Evolutionary conservation across 1,284 basidiomycete species (phyloP), one percentile per base, ranked within the genome.

Genomic region (Moesziomyces parantarcticus): DNA sequence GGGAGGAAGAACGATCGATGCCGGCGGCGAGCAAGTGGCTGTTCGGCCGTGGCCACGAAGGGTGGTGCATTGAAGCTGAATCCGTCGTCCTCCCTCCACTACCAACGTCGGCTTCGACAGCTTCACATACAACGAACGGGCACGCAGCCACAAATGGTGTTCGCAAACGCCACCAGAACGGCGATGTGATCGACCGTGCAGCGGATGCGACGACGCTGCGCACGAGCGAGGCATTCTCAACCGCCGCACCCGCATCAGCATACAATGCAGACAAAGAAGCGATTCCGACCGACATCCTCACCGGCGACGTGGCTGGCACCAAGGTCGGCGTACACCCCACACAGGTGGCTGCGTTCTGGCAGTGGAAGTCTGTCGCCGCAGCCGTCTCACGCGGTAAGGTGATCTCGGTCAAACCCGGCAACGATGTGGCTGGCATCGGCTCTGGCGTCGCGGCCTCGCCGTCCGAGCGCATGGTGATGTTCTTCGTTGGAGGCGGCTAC

Each of bases 401-500:
- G 16, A 59, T 51, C 26, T 58, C 66, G 0, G 66, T 69, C n/a
- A 69, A 69, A 32, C 60, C 66, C 0, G 66, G 60, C 14, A 48
- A 58, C 42, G 60, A 69, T 20, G 3, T 58, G 3, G 40, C 59
- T 5, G 66, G 66, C 0, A 52, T 69, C 20, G 66, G 66, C 2
- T 52, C 36, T 1, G 66, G 66, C 6, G 51, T 51, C 22, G 60
- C 66, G 2, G 5, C 55, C 6, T 58, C 51, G 1, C 11, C 56
- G 0, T 7, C 43, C 16, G 66, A 69, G 20, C 56, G 66, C 16
- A 60, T 69, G 57, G 57, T 69, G 10, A 40, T 69, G 26, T 69
- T 59, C 56, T 60, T 69, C 21, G 60, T 69, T 39, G 66, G 66
- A n/a, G 66, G 66, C 8, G 66, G 66, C 20, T 63, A 63, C 20